Base-by-base conservation (phyloP, 768 basidiomycete genomes). In the Hygrophoropsis aurantiaca region DNA sequence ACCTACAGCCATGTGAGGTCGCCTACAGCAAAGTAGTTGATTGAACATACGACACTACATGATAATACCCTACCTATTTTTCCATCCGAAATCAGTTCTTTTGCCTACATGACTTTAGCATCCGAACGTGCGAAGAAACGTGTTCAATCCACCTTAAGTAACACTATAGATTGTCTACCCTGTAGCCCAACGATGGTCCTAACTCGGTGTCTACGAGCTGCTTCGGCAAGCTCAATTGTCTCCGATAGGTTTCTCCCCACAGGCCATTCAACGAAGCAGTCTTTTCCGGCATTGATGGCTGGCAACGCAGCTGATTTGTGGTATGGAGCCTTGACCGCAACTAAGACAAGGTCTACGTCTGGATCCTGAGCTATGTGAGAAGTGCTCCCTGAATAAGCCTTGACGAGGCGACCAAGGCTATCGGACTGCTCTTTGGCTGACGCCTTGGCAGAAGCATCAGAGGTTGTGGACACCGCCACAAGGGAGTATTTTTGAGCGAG, bases 221-320 rank as follows among this genome's bases (percentile, higher is more conserved):
- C 56, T 16, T 64, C 57, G 4, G 68, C 69, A 3, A 74, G 55
- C 47, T 68, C 66, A 11, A 34, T 20, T n/a, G 68, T 67, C 53
- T 74, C 68, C 25, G 57, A 42, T 10, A 67, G 33, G 8, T 42
- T 56, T 20, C 37, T 54, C 2, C 70, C 73, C 11, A 57, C 65
- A 3, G 73, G 71, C 70, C 71, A 75, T 51, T 75, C 72, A 7
- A 73, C 44, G 43, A 72, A 74, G 25, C 73, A 48, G 30, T 66
- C 50, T 51, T 74, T 75, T 19, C 67, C 68, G 23, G 66, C 65
- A 19, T 61, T 65, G 35, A 74, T 64, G 4, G 58, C 65, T 13
- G 68, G 65, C 27, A 62, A n/a, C 5, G 64, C 54, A 1, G 60
- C 56, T 2, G 56, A 54, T 24, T 58, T 62, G 52, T 74, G 72